A percentile compares a stretch with the other conserved stretches of the same genome.
Conservation (phyloP, 2,329 filamentous ascomycete genomes). For the Alternaria gaisen region DNA sequence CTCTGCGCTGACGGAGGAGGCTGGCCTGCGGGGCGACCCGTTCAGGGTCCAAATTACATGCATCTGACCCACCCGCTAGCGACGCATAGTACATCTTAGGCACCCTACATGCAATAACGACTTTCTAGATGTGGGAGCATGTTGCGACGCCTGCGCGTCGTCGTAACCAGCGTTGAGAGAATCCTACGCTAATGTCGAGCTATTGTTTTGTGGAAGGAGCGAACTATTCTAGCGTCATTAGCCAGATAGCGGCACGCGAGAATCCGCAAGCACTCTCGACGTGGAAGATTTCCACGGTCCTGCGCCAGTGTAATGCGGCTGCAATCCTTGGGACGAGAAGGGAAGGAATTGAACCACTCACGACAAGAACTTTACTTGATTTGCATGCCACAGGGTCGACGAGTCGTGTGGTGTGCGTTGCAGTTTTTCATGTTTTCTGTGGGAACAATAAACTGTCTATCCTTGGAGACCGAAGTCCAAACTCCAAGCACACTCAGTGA, state of each 20-base stretch:
- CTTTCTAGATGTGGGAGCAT: conserved; percentile 10
- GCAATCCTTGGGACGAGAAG: neutral
- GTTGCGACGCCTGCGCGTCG: conserved; percentile 12
- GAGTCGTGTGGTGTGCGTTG: neutral
- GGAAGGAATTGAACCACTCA: neutral
- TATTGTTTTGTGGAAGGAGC: neutral
- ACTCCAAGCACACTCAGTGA: neutral
- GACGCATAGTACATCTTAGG: neutral
- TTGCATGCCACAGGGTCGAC: neutral
- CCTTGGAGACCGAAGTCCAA: neutral
- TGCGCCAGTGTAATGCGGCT: neutral
- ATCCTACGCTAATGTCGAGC: neutral
- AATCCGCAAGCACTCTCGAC: neutral
- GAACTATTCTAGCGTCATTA: neutral
- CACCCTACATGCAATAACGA: conserved; percentile 7
- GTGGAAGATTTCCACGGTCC: neutral
- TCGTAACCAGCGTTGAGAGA: conserved; percentile 1
- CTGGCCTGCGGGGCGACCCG: neutral
- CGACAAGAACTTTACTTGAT: neutral
- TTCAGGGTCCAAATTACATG: neutral
- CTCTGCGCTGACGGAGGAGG: neutral
- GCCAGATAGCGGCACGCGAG: neutral
- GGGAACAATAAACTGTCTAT: neutral
- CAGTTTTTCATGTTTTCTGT: neutral
- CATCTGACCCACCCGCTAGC: neutral